Base-by-base conservation (phyloP, 306 rosid genomes). In the Quercus ilex region DNA sequence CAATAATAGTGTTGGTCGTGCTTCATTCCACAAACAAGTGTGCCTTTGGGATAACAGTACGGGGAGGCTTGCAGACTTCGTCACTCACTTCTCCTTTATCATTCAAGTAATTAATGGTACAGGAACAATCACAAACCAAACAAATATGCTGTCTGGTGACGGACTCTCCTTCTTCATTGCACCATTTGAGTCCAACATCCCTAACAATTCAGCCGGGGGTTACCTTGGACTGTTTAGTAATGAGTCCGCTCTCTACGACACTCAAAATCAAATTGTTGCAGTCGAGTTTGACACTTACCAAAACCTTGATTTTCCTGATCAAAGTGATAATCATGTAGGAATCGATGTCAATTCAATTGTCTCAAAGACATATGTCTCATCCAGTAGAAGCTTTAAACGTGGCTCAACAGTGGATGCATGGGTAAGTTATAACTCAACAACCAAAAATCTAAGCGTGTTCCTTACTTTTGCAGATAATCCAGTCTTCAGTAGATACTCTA, bases 131-230 rank as follows among this genome's bases (percentile, higher is more conserved):
- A 5, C 35, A 33, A 33, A 33, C 35, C 35, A 33, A 33, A 43
- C 12, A 43, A 8, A 6, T 6, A 43, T 43, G 55, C 55, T 28
- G 2, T 59, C 55, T 18, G 97, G 96, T 0, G 92, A 93, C 28
- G 97, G 94, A 1, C 57, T 93, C 23, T 62, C 94, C 41, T 91
- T 93, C 81, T 93, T 88, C 81, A 65, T 93, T 2, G 86, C 89
- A 3, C 97, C 97, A 3, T 85, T 88, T 78, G 74, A 83, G 8
- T 84, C 94, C 0, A 43, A n/a, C 0, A 76, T 93, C 19, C 97
- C 97, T 0, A 10, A 33, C 3, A 74, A 83, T 19, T 90, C 94
- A 9, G 3, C 74, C 0, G 94, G 93, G 0, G 97, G 94, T 4
- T 90, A 15, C 67, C 94, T 93, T 58, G 98, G 86, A 3, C 79